Percentiles rank a stretch among this genome's conserved stretches.
Conservation (phyloP, 2,329 filamentous ascomycete species). For the Talaromyces albobiverticillius region DNA sequence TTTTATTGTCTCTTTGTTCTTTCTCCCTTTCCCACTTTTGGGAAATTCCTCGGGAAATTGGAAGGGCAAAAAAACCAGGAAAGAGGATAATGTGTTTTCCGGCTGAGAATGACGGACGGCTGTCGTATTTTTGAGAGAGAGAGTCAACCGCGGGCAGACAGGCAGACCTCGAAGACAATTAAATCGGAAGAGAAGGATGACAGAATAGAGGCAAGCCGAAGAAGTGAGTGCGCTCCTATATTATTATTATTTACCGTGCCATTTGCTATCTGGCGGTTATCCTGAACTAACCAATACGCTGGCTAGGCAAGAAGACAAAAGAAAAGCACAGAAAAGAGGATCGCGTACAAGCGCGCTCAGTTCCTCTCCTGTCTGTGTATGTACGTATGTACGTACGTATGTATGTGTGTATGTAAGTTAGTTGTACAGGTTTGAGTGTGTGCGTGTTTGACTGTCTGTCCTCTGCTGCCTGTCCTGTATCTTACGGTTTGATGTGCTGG, state of each 20-base stretch:
- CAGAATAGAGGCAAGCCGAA: not conserved
- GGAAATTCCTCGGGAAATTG: not conserved
- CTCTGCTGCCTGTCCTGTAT: constrained; percentile 3
- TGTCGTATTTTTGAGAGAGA: not conserved
- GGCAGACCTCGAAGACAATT: not conserved
- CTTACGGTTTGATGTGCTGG: constrained; percentile 70
- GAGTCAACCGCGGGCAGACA: too few relatives aligned
- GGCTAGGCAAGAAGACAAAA: not conserved
- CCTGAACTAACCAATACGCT: not conserved
- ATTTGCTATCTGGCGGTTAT: not conserved
- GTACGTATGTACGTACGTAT: not conserved
- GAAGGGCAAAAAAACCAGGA: not conserved
- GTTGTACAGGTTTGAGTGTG: not conserved
- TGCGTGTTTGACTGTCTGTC: constrained; percentile 6
- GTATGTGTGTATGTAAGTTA: not conserved
- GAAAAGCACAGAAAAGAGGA: not conserved
- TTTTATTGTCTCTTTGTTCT: too few relatives aligned
- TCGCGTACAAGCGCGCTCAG: not conserved
- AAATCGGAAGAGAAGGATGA: not conserved
- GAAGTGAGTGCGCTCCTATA: not conserved
- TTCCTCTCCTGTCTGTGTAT: not conserved
- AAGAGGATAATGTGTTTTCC: not conserved
- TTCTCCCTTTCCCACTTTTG: not conserved
- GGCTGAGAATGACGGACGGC: not conserved
- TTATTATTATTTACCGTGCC: not conserved